Evolutionary conservation across 169 alveolate species (phyloP), one percentile per base, ranked within the genome.

Genomic region (Fabrea salina): DNA sequence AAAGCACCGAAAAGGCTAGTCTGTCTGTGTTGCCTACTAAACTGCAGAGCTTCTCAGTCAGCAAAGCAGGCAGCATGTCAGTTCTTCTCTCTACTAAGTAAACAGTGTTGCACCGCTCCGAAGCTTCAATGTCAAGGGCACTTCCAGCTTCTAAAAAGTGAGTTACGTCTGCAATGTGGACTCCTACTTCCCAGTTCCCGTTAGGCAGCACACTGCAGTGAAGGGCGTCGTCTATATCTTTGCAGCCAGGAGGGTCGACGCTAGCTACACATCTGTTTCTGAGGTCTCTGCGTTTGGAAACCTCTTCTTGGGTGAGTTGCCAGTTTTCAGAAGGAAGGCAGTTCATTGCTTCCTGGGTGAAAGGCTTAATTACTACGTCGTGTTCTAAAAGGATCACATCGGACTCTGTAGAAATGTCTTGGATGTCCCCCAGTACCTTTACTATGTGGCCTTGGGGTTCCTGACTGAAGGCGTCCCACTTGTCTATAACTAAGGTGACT

Each of bases 111-210:
- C 98, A 96, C 79, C 99, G 90, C 86, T 97, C 95, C 11, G 99
- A 95, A 0, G 99, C 99, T 89, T 98, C 99, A 58, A 89, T 91
- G 92, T 99, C 99, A 4, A 99, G 90, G 54, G 97, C 95, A 19
- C 98, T 93, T 39, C 94, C 98, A 19, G 99, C 96, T 66, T 91
- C 92, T 1, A 99, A 99, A 85, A 96, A 99, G 84, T 98, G 97
- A 44, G 99, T 95, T 5, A 99, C 99, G 86, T 99, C 99, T 2
- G 99, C 99, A 50, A 99, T 99, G 85, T 99, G 99, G 8, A 99
- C 99, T 19, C 99, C 99, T 6, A 98, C 93, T 86, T 91, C 91
- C 39, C 87, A 95, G 77, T 91, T 79, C 6, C 95, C 92, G 79
- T 84, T 82, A 33, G 90, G 83, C 30, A 89, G 79, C 32, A 67